Percentiles rank a stretch among this genome's conserved stretches.
These are phyloP conservation scores for Arctostaphylos glauca DNA, from an alignment of 148 eudicot species.

Conservation along the genomic window DNA sequence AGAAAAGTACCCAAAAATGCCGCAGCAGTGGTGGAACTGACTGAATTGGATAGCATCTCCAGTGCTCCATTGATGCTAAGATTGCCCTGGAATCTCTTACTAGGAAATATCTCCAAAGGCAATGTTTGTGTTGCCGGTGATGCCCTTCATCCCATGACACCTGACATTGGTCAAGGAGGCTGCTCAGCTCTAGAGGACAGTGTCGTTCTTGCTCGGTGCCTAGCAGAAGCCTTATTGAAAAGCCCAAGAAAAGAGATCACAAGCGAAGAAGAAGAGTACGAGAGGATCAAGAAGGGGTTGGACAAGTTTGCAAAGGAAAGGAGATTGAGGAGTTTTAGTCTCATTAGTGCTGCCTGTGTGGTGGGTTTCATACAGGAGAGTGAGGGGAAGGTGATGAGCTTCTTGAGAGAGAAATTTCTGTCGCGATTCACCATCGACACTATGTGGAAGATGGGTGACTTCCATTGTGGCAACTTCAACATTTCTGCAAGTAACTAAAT, in stretches of 20 bases:
- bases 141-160: slow-evolving; percentile 66
- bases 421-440: slow-evolving; percentile 9
- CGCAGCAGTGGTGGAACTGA: slow-evolving; percentile 20
- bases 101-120: slow-evolving; percentile 33
- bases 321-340: slow-evolving; percentile 46
- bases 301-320: slow-evolving; percentile 42
- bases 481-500: not conserved
- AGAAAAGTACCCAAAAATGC: slow-evolving; percentile 18
- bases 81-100: slow-evolving; percentile 40
- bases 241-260: slow-evolving; percentile 6
- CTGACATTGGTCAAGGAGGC: slow-evolving; percentile 60
- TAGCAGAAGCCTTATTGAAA: slow-evolving; percentile 32
- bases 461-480: slow-evolving; percentile 33
- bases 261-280: slow-evolving; percentile 23
- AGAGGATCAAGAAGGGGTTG: slow-evolving; percentile 30
- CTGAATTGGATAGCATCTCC: slow-evolving; percentile 24
- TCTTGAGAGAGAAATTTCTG: slow-evolving; percentile 28
- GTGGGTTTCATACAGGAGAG: slow-evolving; percentile 36
- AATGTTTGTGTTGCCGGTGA: slow-evolving; percentile 47
- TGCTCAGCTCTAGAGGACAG: slow-evolving; percentile 53
- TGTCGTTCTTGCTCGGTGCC: slow-evolving; percentile 46
- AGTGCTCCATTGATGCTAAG: slow-evolving; percentile 29
- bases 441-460: slow-evolving; percentile 36
- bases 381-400: slow-evolving; percentile 32
- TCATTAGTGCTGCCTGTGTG: slow-evolving; percentile 31